phyloP scores from a whole-genome alignment of 1,284 basidiomycete species.

The Cystobasidium pallidum region DNA sequence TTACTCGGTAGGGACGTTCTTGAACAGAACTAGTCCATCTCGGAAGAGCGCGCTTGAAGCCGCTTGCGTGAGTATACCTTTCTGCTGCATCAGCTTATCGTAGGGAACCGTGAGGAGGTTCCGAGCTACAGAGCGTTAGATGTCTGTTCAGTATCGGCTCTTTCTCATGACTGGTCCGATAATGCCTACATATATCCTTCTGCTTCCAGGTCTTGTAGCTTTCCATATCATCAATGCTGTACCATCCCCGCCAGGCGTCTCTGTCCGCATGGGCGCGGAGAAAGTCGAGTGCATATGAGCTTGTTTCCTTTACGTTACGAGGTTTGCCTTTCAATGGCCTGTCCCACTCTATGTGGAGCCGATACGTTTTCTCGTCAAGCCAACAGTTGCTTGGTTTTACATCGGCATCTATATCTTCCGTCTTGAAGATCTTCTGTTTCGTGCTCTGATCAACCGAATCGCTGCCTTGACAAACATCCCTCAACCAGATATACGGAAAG shows the following conservation, averaged over 20 bases:
- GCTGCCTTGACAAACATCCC: slow-evolving; percentile 65
- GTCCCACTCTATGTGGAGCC: slow-evolving; percentile 56
- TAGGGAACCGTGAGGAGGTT: slow-evolving; percentile 40
- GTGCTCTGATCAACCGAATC: slow-evolving; percentile 73
- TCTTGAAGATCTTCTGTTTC: slow-evolving; percentile 72
- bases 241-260: slow-evolving; percentile 46
- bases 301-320: slow-evolving; percentile 34
- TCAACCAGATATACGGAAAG: slow-evolving; percentile 55
- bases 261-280: slow-evolving; percentile 54
- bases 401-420: slow-evolving; percentile 62
- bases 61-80: slow-evolving; percentile 24
- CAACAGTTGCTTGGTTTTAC: slow-evolving; percentile 57
- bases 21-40: slow-evolving; percentile 62
- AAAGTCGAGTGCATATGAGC: slow-evolving; percentile 61
- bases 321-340: slow-evolving; percentile 46
- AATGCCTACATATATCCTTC: slow-evolving; percentile 55
- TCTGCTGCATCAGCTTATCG: slow-evolving; percentile 28
- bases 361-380: slow-evolving; percentile 58
- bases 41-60: slow-evolving; percentile 62
- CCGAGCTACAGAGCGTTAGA: neutral
- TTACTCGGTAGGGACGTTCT: slow-evolving; percentile 64
- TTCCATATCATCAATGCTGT: slow-evolving; percentile 59
- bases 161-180: neutral
- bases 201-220: slow-evolving; percentile 65
- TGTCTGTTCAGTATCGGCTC: neutral